phyloP scores from a whole-genome alignment of 164 flowering plant genomes.

The Magnolia changhungtana region DNA sequence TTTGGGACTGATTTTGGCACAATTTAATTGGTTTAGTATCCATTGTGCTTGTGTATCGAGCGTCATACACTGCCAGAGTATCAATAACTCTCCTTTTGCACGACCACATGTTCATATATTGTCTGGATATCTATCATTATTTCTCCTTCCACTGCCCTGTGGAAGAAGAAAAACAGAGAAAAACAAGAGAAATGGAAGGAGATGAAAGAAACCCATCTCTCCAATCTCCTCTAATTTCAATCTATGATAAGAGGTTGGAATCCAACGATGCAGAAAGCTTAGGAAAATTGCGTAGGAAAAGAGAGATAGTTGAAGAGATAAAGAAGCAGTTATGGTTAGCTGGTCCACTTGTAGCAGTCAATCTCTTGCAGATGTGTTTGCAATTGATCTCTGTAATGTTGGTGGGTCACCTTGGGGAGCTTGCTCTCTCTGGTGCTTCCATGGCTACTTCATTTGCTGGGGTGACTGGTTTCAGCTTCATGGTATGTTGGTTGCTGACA shows the following conservation, averaged over 20 bases:
- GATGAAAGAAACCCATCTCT: slow-evolving; percentile 5
- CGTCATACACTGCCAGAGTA: too few species aligned
- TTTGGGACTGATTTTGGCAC: too few species aligned
- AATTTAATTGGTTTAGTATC: too few species aligned
- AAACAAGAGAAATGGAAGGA: not conserved
- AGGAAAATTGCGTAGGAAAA: not conserved
- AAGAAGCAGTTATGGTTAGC: slow-evolving; percentile 63
- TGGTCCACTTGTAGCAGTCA: slow-evolving; percentile 52
- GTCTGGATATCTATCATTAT: too few species aligned
- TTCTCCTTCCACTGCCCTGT: not conserved
- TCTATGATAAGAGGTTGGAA: not conserved
- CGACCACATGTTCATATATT: too few species aligned
- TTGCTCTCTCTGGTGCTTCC: slow-evolving; percentile 69
- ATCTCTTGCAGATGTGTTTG: slow-evolving; percentile 36
- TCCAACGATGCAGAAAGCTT: not conserved
- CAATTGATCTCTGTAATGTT: slow-evolving; percentile 68
- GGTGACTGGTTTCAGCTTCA: slow-evolving; percentile 67
- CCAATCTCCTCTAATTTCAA: not conserved
- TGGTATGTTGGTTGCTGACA: slow-evolving; percentile 36
- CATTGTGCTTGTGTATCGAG: too few species aligned
- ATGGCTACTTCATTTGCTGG: slow-evolving; percentile 72
- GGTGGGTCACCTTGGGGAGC: slow-evolving; percentile 75
- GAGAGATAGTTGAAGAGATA: slow-evolving; percentile 40
- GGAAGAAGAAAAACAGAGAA: not conserved
- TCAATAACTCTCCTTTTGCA: too few species aligned